Percentiles rank a stretch among this genome's conserved stretches.
Evolutionary conservation across 2,329 filamentous ascomycete genomes (phyloP).

Genomic region (Colletotrichum coccodes): DNA sequence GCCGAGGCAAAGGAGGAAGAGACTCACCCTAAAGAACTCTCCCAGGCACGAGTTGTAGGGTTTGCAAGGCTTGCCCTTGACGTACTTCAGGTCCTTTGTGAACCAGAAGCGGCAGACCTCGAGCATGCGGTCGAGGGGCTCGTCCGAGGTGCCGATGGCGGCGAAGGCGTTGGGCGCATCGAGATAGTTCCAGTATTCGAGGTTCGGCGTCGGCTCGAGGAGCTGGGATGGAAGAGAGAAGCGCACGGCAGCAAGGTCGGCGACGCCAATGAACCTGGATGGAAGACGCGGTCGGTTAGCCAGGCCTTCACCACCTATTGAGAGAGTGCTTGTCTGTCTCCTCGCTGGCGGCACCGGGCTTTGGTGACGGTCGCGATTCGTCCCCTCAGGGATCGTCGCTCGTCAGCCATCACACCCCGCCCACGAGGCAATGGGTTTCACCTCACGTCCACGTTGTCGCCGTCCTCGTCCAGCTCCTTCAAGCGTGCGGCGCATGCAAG

Average conservation of each 20-base stretch:
- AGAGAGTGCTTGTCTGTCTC: neutral
- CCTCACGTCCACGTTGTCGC: neutral
- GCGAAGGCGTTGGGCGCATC: constrained; percentile 93
- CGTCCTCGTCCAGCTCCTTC: neutral
- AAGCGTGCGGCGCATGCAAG: neutral
- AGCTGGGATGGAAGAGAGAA: constrained; percentile 97
- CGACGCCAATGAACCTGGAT: constrained; percentile 89
- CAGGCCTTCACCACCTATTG: no score
- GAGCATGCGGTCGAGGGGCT: constrained; percentile 92
- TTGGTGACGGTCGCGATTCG: neutral
- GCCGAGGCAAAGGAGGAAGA: neutral
- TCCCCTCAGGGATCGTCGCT: neutral
- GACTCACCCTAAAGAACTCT: constrained; percentile 91
- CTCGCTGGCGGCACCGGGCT: no score
- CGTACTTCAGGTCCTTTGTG: constrained; percentile 98
- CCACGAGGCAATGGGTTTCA: neutral
- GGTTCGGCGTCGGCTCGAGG: constrained; percentile 93
- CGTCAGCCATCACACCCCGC: constrained; percentile 1
- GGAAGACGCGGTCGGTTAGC: constrained; percentile 24
- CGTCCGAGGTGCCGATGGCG: constrained; percentile 86
- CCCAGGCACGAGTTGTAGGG: constrained; percentile 97
- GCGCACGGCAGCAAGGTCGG: constrained; percentile 93
- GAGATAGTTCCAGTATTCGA: constrained; percentile 99
- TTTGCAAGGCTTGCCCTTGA: constrained; percentile 98
- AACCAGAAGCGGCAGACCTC: constrained; percentile 98